phyloP scores from a whole-genome alignment of 768 basidiomycete genomes.

The Tulasnella sp. region DNA sequence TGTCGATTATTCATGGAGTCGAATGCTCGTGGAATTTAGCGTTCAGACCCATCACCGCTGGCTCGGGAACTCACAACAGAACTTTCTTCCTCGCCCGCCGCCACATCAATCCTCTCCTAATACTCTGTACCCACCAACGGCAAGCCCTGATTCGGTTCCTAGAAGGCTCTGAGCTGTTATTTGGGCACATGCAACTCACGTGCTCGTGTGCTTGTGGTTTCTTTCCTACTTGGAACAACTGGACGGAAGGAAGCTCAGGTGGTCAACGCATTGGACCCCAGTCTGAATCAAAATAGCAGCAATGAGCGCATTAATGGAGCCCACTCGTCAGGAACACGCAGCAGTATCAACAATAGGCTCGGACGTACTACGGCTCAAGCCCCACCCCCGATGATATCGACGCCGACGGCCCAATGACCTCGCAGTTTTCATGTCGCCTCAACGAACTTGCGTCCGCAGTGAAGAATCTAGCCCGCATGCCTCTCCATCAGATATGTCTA shows the following conservation, averaged over 20 bases:
- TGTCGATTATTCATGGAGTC: neutral
- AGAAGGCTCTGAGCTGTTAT: neutral
- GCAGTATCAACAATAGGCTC: neutral
- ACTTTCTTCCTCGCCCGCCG: neutral
- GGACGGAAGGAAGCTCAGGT: neutral
- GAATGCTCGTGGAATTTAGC: too few relatives aligned
- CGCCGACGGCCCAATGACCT: neutral
- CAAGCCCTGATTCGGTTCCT: neutral
- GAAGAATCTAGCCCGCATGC: neutral
- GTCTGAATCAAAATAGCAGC: slow-evolving; percentile 18
- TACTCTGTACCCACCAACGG: neutral
- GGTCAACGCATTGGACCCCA: neutral
- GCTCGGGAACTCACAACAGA: neutral
- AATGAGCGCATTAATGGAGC: neutral
- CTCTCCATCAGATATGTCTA: neutral
- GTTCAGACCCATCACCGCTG: neutral
- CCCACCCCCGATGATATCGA: neutral
- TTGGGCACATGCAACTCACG: neutral
- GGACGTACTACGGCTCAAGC: neutral
- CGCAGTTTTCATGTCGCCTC: neutral
- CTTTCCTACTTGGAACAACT: neutral
- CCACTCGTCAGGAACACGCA: neutral
- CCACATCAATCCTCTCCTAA: neutral
- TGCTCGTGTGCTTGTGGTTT: neutral
- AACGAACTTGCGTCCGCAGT: neutral